Base-by-base conservation (phyloP, 2,329 filamentous ascomycete genomes). In the Aureobasidium pullulans region DNA sequence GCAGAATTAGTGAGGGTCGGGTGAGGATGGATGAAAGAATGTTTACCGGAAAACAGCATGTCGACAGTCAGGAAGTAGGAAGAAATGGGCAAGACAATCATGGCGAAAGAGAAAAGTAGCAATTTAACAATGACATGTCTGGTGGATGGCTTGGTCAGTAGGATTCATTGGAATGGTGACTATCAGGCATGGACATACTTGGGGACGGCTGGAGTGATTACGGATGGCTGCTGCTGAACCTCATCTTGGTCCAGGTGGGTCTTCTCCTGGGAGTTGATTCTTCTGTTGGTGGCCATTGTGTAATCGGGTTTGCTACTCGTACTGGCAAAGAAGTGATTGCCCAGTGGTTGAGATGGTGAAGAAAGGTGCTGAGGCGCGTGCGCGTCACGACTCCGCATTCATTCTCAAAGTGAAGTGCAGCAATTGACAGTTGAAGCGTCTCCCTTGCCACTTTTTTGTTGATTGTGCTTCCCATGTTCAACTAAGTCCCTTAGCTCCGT, bases 71-170 rank as follows among this genome's bases (percentile, higher is more conserved):
- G 68, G 72, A 95, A 99, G 75, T 96, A 99, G 43, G 88, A 90
- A 42, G 89, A 86, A 66, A 99, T 90, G 13, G 94, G 94, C 19
- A 89, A 75, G 15, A 88, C 82, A 62, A 96, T 82, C 93, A 99
- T 97, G 70, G 91, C 92, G 40, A 92, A 78, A 0, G 92, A 96
- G 76, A 96, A 97, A 64, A 83, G 86, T 15, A 97, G 81, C 19
- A 99, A 84, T 76, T 97, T 99, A 69, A 86, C 77, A 64, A 99
- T 94, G 65, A 97, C 91, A 69, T 88, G 80, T 60, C 90, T 90
- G 57, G 19, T 34, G 16, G 23, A 23, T 23, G 23, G 23, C 23
- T 19, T 13, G 48, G 16, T 61, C 23, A 43, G 48, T 47, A 47
- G 9, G 16, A 44, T 23, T 42, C 36, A 42, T 29, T 28, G 36